Base-by-base conservation (phyloP, 2,329 filamentous ascomycete genomes). In the Alternaria rosae region DNA sequence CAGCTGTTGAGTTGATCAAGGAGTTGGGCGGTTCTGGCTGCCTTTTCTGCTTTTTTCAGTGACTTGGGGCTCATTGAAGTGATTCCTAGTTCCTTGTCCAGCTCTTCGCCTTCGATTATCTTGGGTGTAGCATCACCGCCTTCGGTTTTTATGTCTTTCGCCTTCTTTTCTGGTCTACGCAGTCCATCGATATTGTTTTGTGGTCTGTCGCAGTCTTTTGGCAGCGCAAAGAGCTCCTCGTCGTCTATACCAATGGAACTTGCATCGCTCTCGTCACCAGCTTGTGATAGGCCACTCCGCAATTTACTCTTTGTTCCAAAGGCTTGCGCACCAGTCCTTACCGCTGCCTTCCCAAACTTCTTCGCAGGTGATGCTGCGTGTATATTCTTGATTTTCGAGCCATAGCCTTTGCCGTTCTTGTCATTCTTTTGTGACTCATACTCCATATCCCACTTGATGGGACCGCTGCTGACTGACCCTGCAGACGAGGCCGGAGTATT, bases 1-100 rank as follows among this genome's bases (percentile, higher is more conserved):
- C 65, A 70, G 21, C 62, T 57, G 25, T 54, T 68, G 13, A 72
- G 65, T 17, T 72, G 67, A 47, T 68, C 56, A 12, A 62, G 54
- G 2, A 70, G 54, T n/a, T 57, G 50, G 25, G 65, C 57, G n/a
- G 63, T 55, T 25, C 65, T 65, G 10, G 51, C 47, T 8, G 48
- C 53, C 13, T 54, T 56, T 13, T 58, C 32, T 38, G 35, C 28
- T 13, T 59, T 25, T 4, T 59, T 59, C 4, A 26, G 17, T 11
- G 54, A 41, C 8, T 2, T 30, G 8, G 58, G 53, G 5, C 26
- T 51, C 45, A 52, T 42, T 15, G 48, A 17, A 20, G 42, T 59
- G 23, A 44, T 48, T 1, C 52, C 45, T 32, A 60, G 55, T 45
- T 56, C 30, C 11, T 35, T 48, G 8, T 25, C n/a, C 28, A 57